Evolutionary conservation across 1,139 yeast genomes (phyloP), one percentile per base, ranked within the genome.

Genomic region (Candida sp.): DNA sequence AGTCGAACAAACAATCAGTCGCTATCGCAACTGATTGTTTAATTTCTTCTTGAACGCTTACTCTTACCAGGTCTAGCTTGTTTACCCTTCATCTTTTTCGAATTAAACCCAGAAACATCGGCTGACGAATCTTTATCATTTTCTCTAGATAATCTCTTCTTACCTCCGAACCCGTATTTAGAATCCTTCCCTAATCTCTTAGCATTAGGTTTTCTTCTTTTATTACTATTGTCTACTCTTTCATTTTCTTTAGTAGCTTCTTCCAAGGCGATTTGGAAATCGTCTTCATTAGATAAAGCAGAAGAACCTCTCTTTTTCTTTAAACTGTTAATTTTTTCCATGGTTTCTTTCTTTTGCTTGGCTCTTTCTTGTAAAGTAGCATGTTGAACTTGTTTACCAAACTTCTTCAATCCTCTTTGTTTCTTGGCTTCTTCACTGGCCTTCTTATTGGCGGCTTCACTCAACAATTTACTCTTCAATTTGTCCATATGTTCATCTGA

Each of bases 401-500:
- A 91, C 74, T 93, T 93, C 84, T 91, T 93, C 65, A 93, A 81
- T 53, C 86, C 86, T 68, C 99, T 84, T 72, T 93, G 98, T 66
- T 86, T 86, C 72, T 87, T 87, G 33, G 98, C 96, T 45, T 90
- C 98, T 64, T 88, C 95, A 40, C 90, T 77, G 2, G 97, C 97
- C 68, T 87, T 87, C 79, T 87, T 88, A 60, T 87, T 85, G 33
- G 95, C 86, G 42, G 96, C 97, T 60, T 89, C 97, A 49, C 81
- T 79, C 38, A 90, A 75, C 56, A 93, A 76, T 66, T 88, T 89
- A 60, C 75, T 73, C 75, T 89, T 90, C 58, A 93, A 77, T 67
- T 82, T 88, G 60, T 90, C 97, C 99, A 93, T 93, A 66, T 93
- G 99, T 64, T 90, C 97, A 64, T 93, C 99, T 48, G 91, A 85